phyloP scores from a whole-genome alignment of 2,329 filamentous ascomycete species.

The Monosporascus sp. region DNA sequence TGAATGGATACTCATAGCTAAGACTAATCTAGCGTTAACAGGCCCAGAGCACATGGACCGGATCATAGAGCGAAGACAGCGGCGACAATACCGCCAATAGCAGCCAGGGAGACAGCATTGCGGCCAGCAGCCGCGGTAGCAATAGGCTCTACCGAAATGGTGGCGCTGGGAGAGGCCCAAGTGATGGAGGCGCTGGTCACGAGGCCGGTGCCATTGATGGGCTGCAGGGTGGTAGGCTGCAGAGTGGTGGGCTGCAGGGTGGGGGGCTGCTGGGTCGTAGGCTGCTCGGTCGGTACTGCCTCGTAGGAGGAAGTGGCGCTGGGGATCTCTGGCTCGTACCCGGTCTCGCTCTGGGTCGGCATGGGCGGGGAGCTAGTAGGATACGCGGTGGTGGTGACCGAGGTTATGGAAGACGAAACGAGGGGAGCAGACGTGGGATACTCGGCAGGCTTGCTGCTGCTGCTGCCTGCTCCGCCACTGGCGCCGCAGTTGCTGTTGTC shows the following conservation, averaged over 20 bases:
- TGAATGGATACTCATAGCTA: no score
- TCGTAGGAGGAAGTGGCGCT: no score
- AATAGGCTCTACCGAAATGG: conserved; percentile 10
- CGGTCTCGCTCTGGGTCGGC: no score
- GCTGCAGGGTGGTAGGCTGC: no score
- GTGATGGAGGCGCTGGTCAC: conserved; percentile 19
- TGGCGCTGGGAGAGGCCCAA: conserved; percentile 12
- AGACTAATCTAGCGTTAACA: neutral
- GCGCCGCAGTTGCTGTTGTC: conserved; percentile 21
- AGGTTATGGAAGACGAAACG: no score
- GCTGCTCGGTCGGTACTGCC: no score
- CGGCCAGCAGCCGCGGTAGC: conserved; percentile 26
- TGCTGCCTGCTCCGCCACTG: neutral
- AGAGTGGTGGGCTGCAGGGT: neutral
- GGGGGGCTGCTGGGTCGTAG: no score
- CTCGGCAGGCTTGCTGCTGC: neutral
- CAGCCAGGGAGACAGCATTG: conserved; percentile 32
- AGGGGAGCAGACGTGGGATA: no score
- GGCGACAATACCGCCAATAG: conserved; percentile 35
- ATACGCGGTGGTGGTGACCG: no score
- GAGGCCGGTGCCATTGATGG: conserved; percentile 13
- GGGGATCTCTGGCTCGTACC: no score
- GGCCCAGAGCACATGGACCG: conserved; percentile 1
- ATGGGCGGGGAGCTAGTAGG: no score
- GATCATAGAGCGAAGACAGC: conserved; percentile 40